Percentiles rank a stretch among this genome's conserved stretches.
Conservation (phyloP, 306 rosid species). For the Acacia crassicarpa region DNA sequence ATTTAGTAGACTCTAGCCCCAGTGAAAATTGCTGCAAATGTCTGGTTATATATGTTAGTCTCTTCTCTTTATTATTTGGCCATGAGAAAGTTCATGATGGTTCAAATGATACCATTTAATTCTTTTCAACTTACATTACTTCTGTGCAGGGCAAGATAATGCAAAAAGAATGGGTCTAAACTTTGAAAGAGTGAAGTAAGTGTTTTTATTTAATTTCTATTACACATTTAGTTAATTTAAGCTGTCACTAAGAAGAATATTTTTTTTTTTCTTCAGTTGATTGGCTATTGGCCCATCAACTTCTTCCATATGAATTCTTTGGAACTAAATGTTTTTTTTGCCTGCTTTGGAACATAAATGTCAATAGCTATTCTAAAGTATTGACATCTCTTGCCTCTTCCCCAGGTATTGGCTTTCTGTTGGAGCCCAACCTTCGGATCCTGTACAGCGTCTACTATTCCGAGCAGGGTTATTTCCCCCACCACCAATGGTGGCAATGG, state of each 20-base stretch:
- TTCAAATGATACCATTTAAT: constrained; percentile 20
- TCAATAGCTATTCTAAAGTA: background rate
- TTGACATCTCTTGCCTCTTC: background rate
- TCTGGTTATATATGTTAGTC: background rate
- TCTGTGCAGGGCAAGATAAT: constrained; percentile 75
- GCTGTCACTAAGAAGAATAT: background rate
- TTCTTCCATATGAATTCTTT: constrained; percentile 12
- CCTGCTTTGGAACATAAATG: constrained; percentile 1
- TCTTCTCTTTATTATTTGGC: background rate
- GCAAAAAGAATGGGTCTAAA: constrained; percentile 92
- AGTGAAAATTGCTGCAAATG: background rate
- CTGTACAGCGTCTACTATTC: constrained; percentile 81
- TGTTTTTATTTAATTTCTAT: background rate
- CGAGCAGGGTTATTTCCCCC: constrained; percentile 84
- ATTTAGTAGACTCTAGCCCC: background rate
- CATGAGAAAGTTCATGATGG: constrained; percentile 20
- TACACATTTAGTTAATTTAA: background rate
- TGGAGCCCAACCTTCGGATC: constrained; percentile 96
- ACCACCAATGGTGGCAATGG: constrained; percentile 90
- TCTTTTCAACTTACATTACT: constrained; percentile 23
- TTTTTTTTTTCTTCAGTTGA: background rate
- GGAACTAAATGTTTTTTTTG: constrained; percentile 12
- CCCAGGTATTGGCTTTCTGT: constrained; percentile 93
- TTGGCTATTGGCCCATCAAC: background rate
- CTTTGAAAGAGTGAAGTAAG: constrained; percentile 90